These are phyloP conservation scores for Sordariomycetes sp. DNA, from an alignment of 2,329 filamentous ascomycete species.

Conservation along the genomic window DNA sequence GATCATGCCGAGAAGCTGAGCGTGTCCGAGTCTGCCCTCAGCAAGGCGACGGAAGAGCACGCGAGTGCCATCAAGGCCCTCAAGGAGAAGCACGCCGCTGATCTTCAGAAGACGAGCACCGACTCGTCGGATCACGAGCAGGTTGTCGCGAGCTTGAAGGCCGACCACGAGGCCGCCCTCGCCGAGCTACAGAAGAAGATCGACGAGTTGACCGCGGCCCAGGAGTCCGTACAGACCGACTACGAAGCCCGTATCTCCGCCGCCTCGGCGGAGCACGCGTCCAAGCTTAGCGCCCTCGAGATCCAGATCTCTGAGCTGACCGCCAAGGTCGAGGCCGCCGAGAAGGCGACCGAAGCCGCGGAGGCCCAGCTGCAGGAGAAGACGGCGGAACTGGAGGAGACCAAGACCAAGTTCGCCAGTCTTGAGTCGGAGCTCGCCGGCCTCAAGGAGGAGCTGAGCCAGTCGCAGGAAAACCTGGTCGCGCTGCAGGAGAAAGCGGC, in stretches of 20 bases:
- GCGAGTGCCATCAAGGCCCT: constrained; percentile 28
- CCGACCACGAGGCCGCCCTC: constrained; percentile 31
- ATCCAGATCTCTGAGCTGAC: constrained; percentile 37
- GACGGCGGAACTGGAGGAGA: constrained; percentile 21
- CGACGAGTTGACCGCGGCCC: constrained; percentile 34
- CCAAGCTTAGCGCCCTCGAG: constrained; percentile 36
- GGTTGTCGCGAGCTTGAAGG: constrained; percentile 33
- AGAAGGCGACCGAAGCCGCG: constrained; percentile 27
- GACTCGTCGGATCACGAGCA: constrained; percentile 32
- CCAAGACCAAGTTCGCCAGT: constrained; percentile 24
- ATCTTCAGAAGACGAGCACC: constrained; percentile 31
- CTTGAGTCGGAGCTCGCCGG: constrained; percentile 31
- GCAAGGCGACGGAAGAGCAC: constrained; percentile 31
- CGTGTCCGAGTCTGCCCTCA: constrained; percentile 17
- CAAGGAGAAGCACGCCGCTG: constrained; percentile 37
- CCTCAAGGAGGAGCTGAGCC: constrained; percentile 22
- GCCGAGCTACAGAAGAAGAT: constrained; percentile 41
- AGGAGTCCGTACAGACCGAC: constrained; percentile 27
- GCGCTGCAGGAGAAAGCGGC: constrained; percentile 25
- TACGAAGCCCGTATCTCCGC: constrained; percentile 31
- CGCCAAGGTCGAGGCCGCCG: constrained; percentile 29
- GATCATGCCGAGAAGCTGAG: constrained; percentile 20
- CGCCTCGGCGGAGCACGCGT: constrained; percentile 27
- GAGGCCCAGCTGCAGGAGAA: constrained; percentile 30
- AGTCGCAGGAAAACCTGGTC: constrained; percentile 31